Conservation (phyloP, 176 grass and related monocot genomes). For the Eragrostis curvula region DNA sequence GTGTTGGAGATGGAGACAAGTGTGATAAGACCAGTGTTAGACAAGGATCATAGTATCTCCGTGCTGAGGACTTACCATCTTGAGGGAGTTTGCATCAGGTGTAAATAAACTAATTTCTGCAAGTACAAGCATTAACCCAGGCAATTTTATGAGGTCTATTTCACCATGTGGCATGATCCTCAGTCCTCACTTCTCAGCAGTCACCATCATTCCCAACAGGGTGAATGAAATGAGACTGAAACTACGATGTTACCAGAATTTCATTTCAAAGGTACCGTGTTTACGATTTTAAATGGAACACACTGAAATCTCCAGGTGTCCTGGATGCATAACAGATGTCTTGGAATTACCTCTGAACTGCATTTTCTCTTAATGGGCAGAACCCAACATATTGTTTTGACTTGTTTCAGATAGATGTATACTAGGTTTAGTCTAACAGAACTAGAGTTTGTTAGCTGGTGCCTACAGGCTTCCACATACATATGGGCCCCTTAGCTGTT, state of each 20-base stretch:
- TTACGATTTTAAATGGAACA: background rate
- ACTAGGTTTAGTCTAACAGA: background rate
- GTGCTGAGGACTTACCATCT: background rate
- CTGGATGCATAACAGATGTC: background rate
- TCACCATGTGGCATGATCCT: background rate
- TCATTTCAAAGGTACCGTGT: background rate
- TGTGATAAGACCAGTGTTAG: background rate
- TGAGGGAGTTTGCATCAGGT: background rate
- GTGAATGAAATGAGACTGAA: background rate
- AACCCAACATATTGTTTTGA: background rate
- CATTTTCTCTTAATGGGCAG: constrained; percentile 17
- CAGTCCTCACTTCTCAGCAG: background rate
- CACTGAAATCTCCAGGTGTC: background rate
- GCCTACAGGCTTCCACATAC: constrained; percentile 4
- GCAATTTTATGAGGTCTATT: background rate
- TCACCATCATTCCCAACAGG: background rate
- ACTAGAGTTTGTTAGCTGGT: background rate
- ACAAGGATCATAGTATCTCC: background rate
- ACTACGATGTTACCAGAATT: background rate
- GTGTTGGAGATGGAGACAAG: background rate
- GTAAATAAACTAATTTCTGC: no score
- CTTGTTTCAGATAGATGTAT: constrained; percentile 11
- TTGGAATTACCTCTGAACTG: background rate
- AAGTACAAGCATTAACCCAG: background rate
- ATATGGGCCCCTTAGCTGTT: constrained; percentile 31